phyloP scores from a whole-genome alignment of 1,139 yeast genomes.

The Debaryomyces robertsiae region DNA sequence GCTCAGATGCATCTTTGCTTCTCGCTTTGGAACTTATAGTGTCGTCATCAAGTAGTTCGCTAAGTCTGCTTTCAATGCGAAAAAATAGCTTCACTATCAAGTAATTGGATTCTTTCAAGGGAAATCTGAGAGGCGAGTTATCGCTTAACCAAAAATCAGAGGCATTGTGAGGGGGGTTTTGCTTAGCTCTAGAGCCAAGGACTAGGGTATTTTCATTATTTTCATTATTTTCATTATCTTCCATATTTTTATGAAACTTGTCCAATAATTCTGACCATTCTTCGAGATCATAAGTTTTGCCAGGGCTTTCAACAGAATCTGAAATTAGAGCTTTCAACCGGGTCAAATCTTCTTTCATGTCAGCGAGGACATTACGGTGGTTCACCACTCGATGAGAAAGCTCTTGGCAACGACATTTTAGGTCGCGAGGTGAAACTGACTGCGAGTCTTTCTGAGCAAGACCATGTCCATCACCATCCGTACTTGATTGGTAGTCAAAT shows the following conservation, averaged over 20 bases:
- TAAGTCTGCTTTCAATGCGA: slow-evolving; percentile 25
- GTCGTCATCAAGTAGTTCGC: slow-evolving; percentile 12
- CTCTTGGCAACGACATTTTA: not conserved
- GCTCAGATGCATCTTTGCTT: not conserved
- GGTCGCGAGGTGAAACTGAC: not conserved
- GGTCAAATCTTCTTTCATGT: not conserved
- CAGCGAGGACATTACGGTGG: not conserved
- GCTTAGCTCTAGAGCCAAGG: not conserved
- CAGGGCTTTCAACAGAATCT: slow-evolving; percentile 36
- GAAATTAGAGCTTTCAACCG: slow-evolving; percentile 26
- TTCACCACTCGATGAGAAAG: not conserved
- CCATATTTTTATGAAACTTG: slow-evolving; percentile 13
- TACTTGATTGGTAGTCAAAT: not conserved
- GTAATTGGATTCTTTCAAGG: slow-evolving; percentile 67
- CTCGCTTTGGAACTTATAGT: not conserved
- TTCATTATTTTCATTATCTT: too few species aligned
- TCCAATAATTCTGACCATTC: slow-evolving; percentile 34
- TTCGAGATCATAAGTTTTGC: slow-evolving; percentile 32
- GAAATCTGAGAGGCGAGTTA: slow-evolving; percentile 65
- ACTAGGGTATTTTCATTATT: slow-evolving; percentile 3
- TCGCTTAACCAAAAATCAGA: slow-evolving; percentile 54
- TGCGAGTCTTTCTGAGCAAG: not conserved
- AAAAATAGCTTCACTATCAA: slow-evolving; percentile 50
- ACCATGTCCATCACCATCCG: not conserved
- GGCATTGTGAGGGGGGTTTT: not conserved